Base-by-base conservation (phyloP, 2,329 filamentous ascomycete genomes). In the Tolypocladium tropicale region DNA sequence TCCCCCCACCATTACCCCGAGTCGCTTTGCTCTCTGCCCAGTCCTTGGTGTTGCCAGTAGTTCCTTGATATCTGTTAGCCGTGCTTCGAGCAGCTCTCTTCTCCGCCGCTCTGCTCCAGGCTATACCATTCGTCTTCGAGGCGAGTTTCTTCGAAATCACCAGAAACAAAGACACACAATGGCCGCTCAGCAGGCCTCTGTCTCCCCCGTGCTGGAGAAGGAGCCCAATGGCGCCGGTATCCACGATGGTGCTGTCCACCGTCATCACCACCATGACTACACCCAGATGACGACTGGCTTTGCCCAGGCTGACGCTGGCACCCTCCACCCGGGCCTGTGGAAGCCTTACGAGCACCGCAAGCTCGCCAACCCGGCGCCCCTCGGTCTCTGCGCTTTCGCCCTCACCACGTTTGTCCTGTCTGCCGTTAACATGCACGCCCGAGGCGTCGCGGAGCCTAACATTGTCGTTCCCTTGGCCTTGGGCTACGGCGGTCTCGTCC, bases 401-500 rank as follows among this genome's bases (percentile, higher is more conserved):
- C 77, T 93, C 67, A 93, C 89, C 55, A 93, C 89, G 14, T 93
- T 93, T 69, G 82, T 93, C 39, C 80, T 93, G 52, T 89, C 86
- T 33, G 76, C 80, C 64, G 78, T 93, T 73, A 93, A 93, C 75
- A 77, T 90, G 71, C 76, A 81, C 54, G 75, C 84, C 3, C 80
- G 84, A 14, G 78, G 77, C 56, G 75, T 91, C 55, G 71, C 71
- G 1, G 69, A 68, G 3, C 84, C 87, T 51, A 87, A 84, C 67
- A 80, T 93, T 55, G 83, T 86, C 49, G 77, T 91, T 11, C 81
- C 82, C 16, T 72, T 86, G 32, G 87, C 88, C 5, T 85, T 86
- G 62, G 88, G 81, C 36, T 92, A 91, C 68, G 88, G 88, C 65
- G 88, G 88, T 64, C 76, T 91, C 18, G 83, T 92, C 46, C 89